Conservation (phyloP, 768 basidiomycete species). For the Calocera cornea region DNA sequence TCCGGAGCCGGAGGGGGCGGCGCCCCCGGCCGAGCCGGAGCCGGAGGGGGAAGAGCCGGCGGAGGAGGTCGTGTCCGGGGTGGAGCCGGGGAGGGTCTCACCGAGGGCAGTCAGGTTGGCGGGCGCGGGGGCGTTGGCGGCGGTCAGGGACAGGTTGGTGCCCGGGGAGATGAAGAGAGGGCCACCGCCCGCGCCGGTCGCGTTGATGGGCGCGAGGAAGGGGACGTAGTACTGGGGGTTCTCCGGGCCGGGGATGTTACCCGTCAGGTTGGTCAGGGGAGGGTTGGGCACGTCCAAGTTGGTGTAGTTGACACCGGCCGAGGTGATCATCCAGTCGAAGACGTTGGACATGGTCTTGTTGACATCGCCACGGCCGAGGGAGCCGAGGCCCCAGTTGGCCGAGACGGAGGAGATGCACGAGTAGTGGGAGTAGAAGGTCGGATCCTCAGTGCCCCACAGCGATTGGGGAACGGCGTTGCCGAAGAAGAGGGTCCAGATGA, state of each 20-base stretch:
- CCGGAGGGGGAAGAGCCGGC: background rate
- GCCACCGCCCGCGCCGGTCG: slow-evolving; percentile 33
- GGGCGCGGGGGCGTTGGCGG: slow-evolving; percentile 26
- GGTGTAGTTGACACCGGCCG: slow-evolving; percentile 12
- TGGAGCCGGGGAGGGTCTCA: background rate
- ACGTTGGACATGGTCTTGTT: slow-evolving; percentile 8
- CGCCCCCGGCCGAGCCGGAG: background rate
- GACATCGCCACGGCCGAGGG: slow-evolving; percentile 14
- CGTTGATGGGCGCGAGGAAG: slow-evolving; percentile 12
- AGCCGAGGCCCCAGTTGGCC: slow-evolving; percentile 46
- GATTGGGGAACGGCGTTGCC: slow-evolving; percentile 34
- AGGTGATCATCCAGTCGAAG: background rate
- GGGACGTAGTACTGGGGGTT: slow-evolving; percentile 8
- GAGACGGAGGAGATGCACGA: slow-evolving; percentile 42
- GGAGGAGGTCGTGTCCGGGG: background rate
- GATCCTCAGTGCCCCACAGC: slow-evolving; percentile 35
- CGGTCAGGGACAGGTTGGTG: slow-evolving; percentile 27
- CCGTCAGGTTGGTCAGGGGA: slow-evolving; percentile 17
- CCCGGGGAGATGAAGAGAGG: slow-evolving; percentile 27
- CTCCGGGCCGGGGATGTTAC: slow-evolving; percentile 14
- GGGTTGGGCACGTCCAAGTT: slow-evolving; percentile 3
- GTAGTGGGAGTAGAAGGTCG: slow-evolving; percentile 49
- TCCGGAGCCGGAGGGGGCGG: background rate
- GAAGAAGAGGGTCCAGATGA: slow-evolving; percentile 31
- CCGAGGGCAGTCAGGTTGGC: slow-evolving; percentile 28